Conservation (phyloP, 1,284 basidiomycete genomes). For the Apiotrichum sp. region DNA sequence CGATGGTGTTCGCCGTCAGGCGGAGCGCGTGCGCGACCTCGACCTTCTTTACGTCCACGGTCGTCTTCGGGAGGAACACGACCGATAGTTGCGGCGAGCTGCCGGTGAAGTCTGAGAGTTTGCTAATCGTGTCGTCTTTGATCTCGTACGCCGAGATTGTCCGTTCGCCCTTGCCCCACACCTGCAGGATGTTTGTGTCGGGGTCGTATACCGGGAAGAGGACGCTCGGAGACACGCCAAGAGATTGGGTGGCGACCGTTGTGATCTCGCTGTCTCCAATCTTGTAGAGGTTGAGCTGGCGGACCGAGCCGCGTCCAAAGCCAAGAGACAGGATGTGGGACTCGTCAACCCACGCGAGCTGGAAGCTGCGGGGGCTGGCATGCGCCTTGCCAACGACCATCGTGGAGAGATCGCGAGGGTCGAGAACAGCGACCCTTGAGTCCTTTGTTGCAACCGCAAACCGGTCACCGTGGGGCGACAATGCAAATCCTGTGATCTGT, state of each 20-base stretch:
- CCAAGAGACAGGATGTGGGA: slow-evolving; percentile 46
- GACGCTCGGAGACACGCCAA: slow-evolving; percentile 50
- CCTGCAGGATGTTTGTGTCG: slow-evolving; percentile 48
- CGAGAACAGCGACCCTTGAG: slow-evolving; percentile 43
- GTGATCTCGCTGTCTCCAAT: slow-evolving; percentile 22
- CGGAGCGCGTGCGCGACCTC: slow-evolving; percentile 46
- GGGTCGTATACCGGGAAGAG: slow-evolving; percentile 49
- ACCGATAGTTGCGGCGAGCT: slow-evolving; percentile 44
- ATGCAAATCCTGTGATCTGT: slow-evolving; percentile 41
- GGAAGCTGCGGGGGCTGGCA: slow-evolving; percentile 46
- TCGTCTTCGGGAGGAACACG: slow-evolving; percentile 45
- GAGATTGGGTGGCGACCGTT: slow-evolving; percentile 28
- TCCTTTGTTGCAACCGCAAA: slow-evolving; percentile 49
- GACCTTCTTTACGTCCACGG: slow-evolving; percentile 46
- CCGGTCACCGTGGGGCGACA: slow-evolving; percentile 40
- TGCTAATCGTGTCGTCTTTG: slow-evolving; percentile 31
- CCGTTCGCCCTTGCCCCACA: slow-evolving; percentile 50
- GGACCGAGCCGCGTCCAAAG: slow-evolving; percentile 46
- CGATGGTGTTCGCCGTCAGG: slow-evolving; percentile 44
- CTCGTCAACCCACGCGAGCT: slow-evolving; percentile 47
- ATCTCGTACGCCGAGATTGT: slow-evolving; percentile 47
- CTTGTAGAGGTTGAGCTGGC: slow-evolving; percentile 47
- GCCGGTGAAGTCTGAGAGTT: slow-evolving; percentile 43
- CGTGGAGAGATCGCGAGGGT: slow-evolving; percentile 36
- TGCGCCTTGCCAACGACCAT: slow-evolving; percentile 35